These are phyloP conservation scores for Phialophora tarda DNA, from an alignment of 2,329 filamentous ascomycete genomes.

Conservation along the genomic window DNA sequence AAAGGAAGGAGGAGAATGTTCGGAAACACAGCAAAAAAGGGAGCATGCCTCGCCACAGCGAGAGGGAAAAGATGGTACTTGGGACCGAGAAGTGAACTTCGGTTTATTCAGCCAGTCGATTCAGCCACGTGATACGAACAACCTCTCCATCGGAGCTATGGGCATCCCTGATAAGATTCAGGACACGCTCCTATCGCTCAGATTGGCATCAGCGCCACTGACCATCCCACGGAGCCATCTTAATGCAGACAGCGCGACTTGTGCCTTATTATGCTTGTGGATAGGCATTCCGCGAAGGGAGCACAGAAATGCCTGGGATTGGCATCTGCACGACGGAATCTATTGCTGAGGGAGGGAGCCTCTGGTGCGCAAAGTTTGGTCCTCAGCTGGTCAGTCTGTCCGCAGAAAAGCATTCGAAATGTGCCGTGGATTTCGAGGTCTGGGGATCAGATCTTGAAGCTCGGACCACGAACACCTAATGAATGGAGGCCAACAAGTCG, in stretches of 20 bases:
- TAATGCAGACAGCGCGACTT: background rate
- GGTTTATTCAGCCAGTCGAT: background rate
- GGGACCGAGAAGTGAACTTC: slow-evolving; percentile 64
- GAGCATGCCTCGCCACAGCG: slow-evolving; percentile 71
- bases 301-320: background rate
- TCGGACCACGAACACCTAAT: background rate
- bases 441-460: background rate
- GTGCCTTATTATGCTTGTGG: background rate
- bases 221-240: background rate
- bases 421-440: background rate
- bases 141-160: background rate
- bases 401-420: background rate
- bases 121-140: background rate
- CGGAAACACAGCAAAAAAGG: slow-evolving; percentile 88
- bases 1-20: slow-evolving; percentile 92
- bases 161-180: background rate
- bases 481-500: background rate
- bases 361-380: background rate
- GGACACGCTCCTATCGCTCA: background rate
- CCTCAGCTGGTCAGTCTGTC: background rate
- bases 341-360: background rate
- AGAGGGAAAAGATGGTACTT: slow-evolving; percentile 92
- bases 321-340: background rate
- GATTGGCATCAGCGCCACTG: background rate
- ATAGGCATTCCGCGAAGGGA: background rate